Percentiles rank a stretch among this genome's conserved stretches.
phyloP scores from a whole-genome alignment of 768 basidiomycete species.

The Trametes cinnabarina region DNA sequence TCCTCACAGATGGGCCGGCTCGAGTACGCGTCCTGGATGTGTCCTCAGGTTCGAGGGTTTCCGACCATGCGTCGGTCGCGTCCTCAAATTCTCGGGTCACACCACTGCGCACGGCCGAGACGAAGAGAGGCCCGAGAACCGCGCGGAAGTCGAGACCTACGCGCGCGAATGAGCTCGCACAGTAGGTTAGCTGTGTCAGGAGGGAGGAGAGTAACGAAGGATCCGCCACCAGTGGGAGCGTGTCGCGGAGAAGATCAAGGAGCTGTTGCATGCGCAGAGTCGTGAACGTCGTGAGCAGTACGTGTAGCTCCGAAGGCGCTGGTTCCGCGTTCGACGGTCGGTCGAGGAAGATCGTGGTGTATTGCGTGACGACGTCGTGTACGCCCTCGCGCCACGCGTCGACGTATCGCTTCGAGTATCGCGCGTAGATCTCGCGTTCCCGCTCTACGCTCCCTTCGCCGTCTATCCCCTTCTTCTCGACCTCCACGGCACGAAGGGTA shows the following conservation, averaged over 20 bases:
- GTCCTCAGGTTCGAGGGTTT: slow-evolving; percentile 7
- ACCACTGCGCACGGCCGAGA: slow-evolving; percentile 56
- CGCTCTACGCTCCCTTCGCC: slow-evolving; percentile 49
- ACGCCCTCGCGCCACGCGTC: slow-evolving; percentile 91
- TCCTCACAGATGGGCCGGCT: background rate
- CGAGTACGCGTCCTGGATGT: background rate
- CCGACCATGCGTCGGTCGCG: slow-evolving; percentile 32
- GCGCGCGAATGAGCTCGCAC: slow-evolving; percentile 87
- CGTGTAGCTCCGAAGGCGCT: slow-evolving; percentile 40
- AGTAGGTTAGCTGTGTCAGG: slow-evolving; percentile 92
- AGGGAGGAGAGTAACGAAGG: slow-evolving; percentile 73
- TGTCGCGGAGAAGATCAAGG: slow-evolving; percentile 58
- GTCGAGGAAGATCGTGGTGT: slow-evolving; percentile 84
- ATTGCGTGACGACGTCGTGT: slow-evolving; percentile 90
- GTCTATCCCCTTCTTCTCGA: slow-evolving; percentile 34
- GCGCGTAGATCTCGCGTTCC: slow-evolving; percentile 57
- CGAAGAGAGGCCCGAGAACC: slow-evolving; percentile 64
- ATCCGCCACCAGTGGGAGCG: slow-evolving; percentile 59
- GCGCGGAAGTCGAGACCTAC: slow-evolving; percentile 87
- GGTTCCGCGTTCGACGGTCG: slow-evolving; percentile 37
- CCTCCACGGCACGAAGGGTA: slow-evolving; percentile 52
- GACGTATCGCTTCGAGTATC: slow-evolving; percentile 82
- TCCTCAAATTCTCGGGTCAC: slow-evolving; percentile 51
- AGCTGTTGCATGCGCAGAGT: slow-evolving; percentile 64
- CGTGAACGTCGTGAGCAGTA: slow-evolving; percentile 63